phyloP scores from a whole-genome alignment of 2,329 filamentous ascomycete genomes.

The Ambrosiella xylebori region DNA sequence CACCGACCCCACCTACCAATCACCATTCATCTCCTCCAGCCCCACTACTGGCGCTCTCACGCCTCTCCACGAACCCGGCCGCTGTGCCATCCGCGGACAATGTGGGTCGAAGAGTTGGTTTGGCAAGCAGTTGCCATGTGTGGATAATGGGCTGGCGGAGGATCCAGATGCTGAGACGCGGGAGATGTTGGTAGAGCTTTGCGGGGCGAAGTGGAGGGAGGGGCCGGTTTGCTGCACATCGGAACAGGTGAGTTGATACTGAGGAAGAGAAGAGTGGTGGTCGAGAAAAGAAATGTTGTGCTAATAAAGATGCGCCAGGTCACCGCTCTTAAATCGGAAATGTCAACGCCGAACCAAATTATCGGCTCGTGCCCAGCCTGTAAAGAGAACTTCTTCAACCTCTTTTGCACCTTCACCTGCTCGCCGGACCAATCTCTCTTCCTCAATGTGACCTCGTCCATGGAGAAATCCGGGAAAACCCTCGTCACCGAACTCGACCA shows the following conservation, averaged over 20 bases:
- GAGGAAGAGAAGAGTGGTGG: not conserved
- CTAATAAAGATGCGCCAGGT: slow-evolving; percentile 32
- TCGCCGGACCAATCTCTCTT: slow-evolving; percentile 93
- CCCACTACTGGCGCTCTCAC: slow-evolving; percentile 20
- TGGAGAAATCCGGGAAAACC: slow-evolving; percentile 38
- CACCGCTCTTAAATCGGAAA: slow-evolving; percentile 61
- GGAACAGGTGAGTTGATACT: slow-evolving; percentile 44
- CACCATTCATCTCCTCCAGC: slow-evolving; percentile 10
- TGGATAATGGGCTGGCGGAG: slow-evolving; percentile 71
- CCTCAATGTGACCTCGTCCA: slow-evolving; percentile 71
- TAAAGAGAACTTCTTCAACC: slow-evolving; percentile 95
- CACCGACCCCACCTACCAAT: slow-evolving; percentile 9
- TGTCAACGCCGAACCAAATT: slow-evolving; percentile 73
- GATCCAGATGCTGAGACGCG: slow-evolving; percentile 56
- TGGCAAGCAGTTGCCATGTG: slow-evolving; percentile 74
- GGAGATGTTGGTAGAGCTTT: slow-evolving; percentile 65
- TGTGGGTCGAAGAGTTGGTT: slow-evolving; percentile 88
- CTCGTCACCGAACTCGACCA: slow-evolving; percentile 77
- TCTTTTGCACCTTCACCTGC: slow-evolving; percentile 96
- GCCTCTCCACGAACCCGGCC: slow-evolving; percentile 62
- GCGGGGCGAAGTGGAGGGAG: slow-evolving; percentile 70
- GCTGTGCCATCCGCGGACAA: slow-evolving; percentile 79
- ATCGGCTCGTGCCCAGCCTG: slow-evolving; percentile 91
- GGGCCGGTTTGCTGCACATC: slow-evolving; percentile 71
- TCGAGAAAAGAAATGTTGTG: not conserved